Evolutionary conservation across 192 early-diverging fungal species (phyloP).

Genomic region (Rhizoclosmatium globosum): DNA sequence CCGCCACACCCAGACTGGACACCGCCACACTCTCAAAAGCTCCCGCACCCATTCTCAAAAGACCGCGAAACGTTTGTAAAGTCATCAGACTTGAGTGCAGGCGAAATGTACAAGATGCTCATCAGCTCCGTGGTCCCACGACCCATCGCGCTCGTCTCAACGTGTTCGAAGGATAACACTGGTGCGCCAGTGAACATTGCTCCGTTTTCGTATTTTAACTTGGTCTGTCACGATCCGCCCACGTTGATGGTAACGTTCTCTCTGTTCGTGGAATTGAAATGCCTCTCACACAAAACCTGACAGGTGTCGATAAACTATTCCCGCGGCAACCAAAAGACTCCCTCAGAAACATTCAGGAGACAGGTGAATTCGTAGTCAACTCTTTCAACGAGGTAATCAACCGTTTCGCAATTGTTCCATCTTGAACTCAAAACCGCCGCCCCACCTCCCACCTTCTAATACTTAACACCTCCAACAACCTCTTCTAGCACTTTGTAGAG

Average conservation of each 20-base stretch:
- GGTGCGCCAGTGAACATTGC: conserved; percentile 48
- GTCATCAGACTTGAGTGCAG: conserved; percentile 34
- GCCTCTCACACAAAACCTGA: not conserved
- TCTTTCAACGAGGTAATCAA: conserved; percentile 47
- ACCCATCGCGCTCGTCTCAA: conserved; percentile 59
- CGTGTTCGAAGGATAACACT: conserved; percentile 23
- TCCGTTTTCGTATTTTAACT: conserved; percentile 57
- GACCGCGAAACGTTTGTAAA: conserved; percentile 39
- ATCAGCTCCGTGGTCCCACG: conserved; percentile 57
- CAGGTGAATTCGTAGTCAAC: conserved; percentile 59
- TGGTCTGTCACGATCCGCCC: conserved; percentile 57
- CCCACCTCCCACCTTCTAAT: not conserved
- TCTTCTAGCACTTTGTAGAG: conserved; percentile 46
- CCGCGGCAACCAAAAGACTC: conserved; percentile 54
- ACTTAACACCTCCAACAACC: not conserved
- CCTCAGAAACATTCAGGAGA: conserved; percentile 52
- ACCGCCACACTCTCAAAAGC: conserved; percentile 29
- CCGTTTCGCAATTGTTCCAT: not conserved
- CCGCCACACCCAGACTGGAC: conserved; percentile 42
- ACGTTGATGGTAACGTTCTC: conserved; percentile 45
- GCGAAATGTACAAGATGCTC: conserved; percentile 54
- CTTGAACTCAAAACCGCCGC: not conserved
- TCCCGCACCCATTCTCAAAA: conserved; percentile 19
- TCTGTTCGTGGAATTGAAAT: not conserved
- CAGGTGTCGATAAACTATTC: conserved; percentile 47